Evolutionary conservation across 352 stramenopile genomes (phyloP).

Genomic region (Pythium dissotocum): DNA sequence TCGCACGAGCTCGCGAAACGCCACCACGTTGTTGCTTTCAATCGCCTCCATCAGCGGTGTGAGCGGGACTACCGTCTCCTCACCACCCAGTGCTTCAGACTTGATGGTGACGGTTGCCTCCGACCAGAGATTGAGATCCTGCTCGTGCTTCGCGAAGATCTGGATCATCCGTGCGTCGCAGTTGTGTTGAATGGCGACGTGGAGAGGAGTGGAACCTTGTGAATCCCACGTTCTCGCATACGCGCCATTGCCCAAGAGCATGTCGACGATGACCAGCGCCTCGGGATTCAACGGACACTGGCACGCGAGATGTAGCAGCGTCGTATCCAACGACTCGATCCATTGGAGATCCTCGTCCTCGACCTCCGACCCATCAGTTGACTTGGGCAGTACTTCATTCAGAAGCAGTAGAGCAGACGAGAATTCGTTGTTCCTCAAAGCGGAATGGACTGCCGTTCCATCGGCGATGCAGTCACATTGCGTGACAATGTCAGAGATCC

Average conservation of each 20-base stretch:
- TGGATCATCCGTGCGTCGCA: slow-evolving; percentile 50
- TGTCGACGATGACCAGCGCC: slow-evolving; percentile 43
- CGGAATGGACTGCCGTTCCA: neutral
- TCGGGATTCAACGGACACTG: slow-evolving; percentile 32
- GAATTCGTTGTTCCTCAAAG: neutral
- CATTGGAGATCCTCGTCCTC: neutral
- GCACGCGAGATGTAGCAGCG: slow-evolving; percentile 58
- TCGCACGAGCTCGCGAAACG: slow-evolving; percentile 47
- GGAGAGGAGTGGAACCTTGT: slow-evolving; percentile 46
- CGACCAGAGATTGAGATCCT: slow-evolving; percentile 66
- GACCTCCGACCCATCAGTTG: slow-evolving; percentile 4
- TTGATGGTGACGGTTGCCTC: slow-evolving; percentile 32
- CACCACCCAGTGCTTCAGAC: slow-evolving; percentile 1
- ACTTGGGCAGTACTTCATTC: neutral
- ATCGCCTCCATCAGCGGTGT: slow-evolving; percentile 62
- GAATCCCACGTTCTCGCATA: slow-evolving; percentile 59
- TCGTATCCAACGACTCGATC: slow-evolving; percentile 27
- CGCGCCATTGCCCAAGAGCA: slow-evolving; percentile 44
- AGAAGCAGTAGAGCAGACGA: neutral
- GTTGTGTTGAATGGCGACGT: slow-evolving; percentile 46
- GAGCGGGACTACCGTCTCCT: slow-evolving; percentile 12
- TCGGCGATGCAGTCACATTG: neutral
- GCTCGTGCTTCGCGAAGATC: slow-evolving; percentile 43
- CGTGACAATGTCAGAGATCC: neutral
- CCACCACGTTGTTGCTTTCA: slow-evolving; percentile 44